Evolutionary conservation across 2,329 filamentous ascomycete species (phyloP), one percentile per base, ranked within the genome.

Genomic region (Colletotrichum falcatum): DNA sequence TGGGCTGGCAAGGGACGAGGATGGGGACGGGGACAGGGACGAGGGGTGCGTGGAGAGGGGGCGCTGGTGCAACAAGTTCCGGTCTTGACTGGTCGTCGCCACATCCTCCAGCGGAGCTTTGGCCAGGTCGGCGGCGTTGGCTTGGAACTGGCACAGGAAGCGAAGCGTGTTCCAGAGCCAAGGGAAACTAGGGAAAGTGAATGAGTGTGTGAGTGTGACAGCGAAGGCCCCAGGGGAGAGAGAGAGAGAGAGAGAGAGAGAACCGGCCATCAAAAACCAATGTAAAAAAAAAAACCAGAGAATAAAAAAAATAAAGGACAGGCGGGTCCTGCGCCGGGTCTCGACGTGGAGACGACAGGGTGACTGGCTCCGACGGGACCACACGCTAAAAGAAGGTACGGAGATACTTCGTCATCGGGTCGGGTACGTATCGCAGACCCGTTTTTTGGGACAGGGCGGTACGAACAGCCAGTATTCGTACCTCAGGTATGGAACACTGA

Each of bases 331-430:
- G 59, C 37, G 33, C 48, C 55, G 58, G 58, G 37, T 26, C 39
- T 23, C n/a, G 16, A 28, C 35, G 66, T 70, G 66, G 66, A 66
- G 63, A 66, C 66, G 63, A 66, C 62, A 70, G 49, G 63, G 56
- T 58, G 48, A 56, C 30, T 44, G 56, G 28, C 39, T 64, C 48
- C 28, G 60, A 65, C 39, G 46, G 33, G 18, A 53, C 39, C 23
- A 44, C 42, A 46, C 46, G 55, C 62, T 56, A 58, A 61, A 35
- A 49, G 58, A 70, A 55, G 63, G 56, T 48, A 65, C 64, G 56
- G 56, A 28, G 42, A 28, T 44, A 61, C 44, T 51, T 66, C 28
- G 48, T 59, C 42, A 48, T 56, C 30, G 33, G 33, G 42, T 44
- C 42, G 42, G n/a, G 20, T 44, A 28, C 5, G 30, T 49, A 70